Evolutionary conservation across 1,139 yeast species (phyloP).

Genomic region (Tardiomyces blankii): DNA sequence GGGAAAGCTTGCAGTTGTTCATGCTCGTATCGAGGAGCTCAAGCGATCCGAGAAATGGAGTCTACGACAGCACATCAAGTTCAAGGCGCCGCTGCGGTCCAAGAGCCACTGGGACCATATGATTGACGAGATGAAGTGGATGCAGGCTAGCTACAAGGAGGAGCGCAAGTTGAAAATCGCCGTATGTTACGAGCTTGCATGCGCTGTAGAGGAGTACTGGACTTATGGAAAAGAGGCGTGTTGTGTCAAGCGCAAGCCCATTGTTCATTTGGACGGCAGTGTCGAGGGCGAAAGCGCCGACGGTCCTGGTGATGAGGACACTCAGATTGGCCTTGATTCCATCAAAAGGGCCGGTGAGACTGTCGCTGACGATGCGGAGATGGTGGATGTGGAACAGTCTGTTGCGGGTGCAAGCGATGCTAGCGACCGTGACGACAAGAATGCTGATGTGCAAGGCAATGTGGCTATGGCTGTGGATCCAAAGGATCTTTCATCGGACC

Average conservation of each 20-base stretch:
- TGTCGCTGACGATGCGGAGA: constrained; percentile 1
- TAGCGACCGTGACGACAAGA: not conserved
- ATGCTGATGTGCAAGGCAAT: no score
- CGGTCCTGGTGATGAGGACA: constrained; percentile 8
- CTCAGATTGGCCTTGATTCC: constrained; percentile 6
- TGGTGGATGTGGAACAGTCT: not conserved
- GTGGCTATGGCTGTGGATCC: not conserved
- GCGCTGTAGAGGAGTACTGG: constrained; percentile 72
- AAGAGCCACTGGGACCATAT: constrained; percentile 62
- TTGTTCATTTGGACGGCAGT: constrained; percentile 17
- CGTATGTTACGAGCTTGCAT: constrained; percentile 57
- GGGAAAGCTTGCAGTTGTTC: constrained; percentile 85
- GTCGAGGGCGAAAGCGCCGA: no score
- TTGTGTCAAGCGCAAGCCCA: constrained; percentile 42
- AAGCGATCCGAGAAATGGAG: constrained; percentile 89
- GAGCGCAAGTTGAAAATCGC: constrained; percentile 58
- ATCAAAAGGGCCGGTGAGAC: constrained; percentile 2
- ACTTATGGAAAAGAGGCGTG: constrained; percentile 50
- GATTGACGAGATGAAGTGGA: constrained; percentile 76
- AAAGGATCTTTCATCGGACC: not conserved
- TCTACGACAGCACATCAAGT: constrained; percentile 68
- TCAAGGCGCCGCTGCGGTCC: constrained; percentile 52
- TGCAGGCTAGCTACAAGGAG: constrained; percentile 70
- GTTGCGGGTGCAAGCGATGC: constrained; percentile 2
- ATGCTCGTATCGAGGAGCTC: constrained; percentile 85